Conservation (phyloP, 345 rosid genomes). For the Brassica incana region DNA sequence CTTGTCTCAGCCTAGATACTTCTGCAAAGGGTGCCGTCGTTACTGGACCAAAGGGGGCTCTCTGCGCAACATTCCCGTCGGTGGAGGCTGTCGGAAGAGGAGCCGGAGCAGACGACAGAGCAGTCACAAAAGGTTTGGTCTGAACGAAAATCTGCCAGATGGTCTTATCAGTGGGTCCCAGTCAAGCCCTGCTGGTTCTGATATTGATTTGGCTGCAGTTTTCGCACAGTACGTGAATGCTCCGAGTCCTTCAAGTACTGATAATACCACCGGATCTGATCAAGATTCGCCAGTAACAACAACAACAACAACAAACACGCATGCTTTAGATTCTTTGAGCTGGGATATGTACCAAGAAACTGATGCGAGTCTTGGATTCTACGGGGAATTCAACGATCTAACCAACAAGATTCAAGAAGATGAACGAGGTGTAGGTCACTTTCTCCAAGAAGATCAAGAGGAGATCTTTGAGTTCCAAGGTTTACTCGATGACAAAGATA, state of each 20-base stretch:
- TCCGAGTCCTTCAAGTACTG: slow-evolving; percentile 34
- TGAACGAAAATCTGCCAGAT: slow-evolving; percentile 24
- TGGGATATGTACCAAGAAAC: slow-evolving; percentile 39
- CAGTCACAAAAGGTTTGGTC: slow-evolving; percentile 41
- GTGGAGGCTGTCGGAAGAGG: slow-evolving; percentile 82
- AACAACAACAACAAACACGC: slow-evolving; percentile 31
- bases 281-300: slow-evolving; percentile 38
- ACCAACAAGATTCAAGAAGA: slow-evolving; percentile 22
- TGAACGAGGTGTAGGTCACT: slow-evolving; percentile 20
- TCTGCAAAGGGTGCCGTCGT: slow-evolving; percentile 78
- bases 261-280: slow-evolving; percentile 34
- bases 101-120: slow-evolving; percentile 47
- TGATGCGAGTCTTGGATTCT: slow-evolving; percentile 26
- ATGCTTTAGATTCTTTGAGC: slow-evolving; percentile 25
- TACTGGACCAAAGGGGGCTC: slow-evolving; percentile 99
- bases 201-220: slow-evolving; percentile 69
- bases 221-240: slow-evolving; percentile 65
- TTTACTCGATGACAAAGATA: slow-evolving; percentile 47
- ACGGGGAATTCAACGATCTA: slow-evolving; percentile 13
- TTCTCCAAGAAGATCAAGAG: slow-evolving; percentile 34
- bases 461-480: slow-evolving; percentile 39
- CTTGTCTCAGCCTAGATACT: slow-evolving; percentile 85
- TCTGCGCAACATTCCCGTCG: slow-evolving; percentile 74
- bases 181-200: slow-evolving; percentile 21
- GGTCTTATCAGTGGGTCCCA: slow-evolving; percentile 14